Evolutionary conservation across 2,329 filamentous ascomycete genomes (phyloP), one percentile per base, ranked within the genome.

Genomic region (Lomentospora prolificans): DNA sequence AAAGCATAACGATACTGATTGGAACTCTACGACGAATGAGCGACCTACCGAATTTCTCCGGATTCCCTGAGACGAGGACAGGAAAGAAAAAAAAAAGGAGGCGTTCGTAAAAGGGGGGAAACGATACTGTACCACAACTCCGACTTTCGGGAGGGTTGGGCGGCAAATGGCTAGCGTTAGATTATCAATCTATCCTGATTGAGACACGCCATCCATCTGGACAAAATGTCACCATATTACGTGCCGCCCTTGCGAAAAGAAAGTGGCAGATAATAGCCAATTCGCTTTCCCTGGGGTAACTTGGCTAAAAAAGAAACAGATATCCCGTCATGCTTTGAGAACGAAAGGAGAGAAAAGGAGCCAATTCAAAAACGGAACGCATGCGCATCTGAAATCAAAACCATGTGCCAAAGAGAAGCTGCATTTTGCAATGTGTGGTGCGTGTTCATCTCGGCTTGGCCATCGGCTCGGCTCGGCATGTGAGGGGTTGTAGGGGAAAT

Each of bases 391-490:
- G 19, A 41, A 8, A 17, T 41, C 14, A 48, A 41, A 48, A 25
- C 17, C 44, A 25, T 22, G 44, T 25, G 17, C 24, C 24, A n/a
- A 48, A 22, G 22, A n/a, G 17, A 48, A 10, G n/a, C n/a, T n/a
- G n/a, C n/a, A n/a, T n/a, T n/a, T n/a, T n/a, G n/a, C n/a, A n/a
- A 9, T 41, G 36, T 17, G n/a, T 41, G 8, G 36, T 41, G 36
- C 36, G 8, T 41, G 36, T 41, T 17, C 19, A 17, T 39, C 51
- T 19, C 41, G 9, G 51, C 25, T 27, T 31, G 36, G 51, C 28
- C 52, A 22, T 30, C 52, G 52, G 52, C 36, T 54, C 52, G 36
- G 52, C 46, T 54, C 52, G 52, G 52, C 52, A 54, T 30, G 36
- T 30, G 50, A 28, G 50, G 50, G 50, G n/a, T 10, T 51, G 22